Conservation (phyloP, 345 rosid genomes). For the Raphanus raphanistrum region DNA sequence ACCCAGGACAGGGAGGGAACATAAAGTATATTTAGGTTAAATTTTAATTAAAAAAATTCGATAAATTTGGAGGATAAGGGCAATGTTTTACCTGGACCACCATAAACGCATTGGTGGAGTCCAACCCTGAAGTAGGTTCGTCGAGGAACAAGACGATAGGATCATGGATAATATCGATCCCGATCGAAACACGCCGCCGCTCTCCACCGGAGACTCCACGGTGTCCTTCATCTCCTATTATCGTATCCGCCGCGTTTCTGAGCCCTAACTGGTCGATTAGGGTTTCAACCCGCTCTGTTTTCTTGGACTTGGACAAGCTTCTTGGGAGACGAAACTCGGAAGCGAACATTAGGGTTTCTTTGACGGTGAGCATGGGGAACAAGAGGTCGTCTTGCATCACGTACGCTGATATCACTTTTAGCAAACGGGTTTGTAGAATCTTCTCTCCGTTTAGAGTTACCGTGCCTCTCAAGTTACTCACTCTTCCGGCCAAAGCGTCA, state of each 20-base stretch:
- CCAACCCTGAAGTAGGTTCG: constrained; percentile 94
- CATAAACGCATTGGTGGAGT: constrained; percentile 93
- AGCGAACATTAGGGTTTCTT: constrained; percentile 84
- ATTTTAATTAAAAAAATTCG: background rate
- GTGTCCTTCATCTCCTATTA: constrained; percentile 95
- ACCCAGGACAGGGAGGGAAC: constrained; percentile 30
- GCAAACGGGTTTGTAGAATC: constrained; percentile 63
- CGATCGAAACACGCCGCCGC: constrained; percentile 86
- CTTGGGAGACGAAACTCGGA: constrained; percentile 90
- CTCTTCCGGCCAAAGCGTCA: constrained; percentile 75
- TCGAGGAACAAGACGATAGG: constrained; percentile 86
- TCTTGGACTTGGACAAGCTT: constrained; percentile 69
- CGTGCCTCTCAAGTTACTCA: constrained; percentile 53
- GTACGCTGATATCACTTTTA: constrained; percentile 86
- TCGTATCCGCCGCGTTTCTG: constrained; percentile 76
- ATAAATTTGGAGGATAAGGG: background rate
- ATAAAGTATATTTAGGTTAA: background rate
- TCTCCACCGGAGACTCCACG: constrained; percentile 96
- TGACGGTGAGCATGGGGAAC: constrained; percentile 87
- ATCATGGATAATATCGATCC: constrained; percentile 87
- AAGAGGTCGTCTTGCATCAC: constrained; percentile 94
- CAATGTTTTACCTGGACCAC: constrained; percentile 42
- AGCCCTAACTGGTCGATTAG: constrained; percentile 85
- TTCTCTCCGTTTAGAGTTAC: constrained; percentile 73
- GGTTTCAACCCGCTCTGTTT: constrained; percentile 71